phyloP scores from a whole-genome alignment of 352 stramenopile genomes.

The Globisporangium emineosum region DNA sequence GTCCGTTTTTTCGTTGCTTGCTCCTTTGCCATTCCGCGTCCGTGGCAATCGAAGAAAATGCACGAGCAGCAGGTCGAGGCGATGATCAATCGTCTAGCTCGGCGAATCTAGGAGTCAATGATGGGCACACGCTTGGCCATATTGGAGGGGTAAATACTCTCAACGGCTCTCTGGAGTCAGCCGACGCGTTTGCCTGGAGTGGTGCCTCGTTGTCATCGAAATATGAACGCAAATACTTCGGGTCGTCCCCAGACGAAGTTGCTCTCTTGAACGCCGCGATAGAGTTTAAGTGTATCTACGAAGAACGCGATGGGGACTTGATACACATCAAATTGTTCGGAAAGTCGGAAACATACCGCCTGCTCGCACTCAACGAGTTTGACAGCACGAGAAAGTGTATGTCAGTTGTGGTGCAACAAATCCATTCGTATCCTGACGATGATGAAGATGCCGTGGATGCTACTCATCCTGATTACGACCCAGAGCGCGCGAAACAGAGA shows the following conservation, averaged over 20 bases:
- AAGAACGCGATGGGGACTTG: slow-evolving; percentile 71
- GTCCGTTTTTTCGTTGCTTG: slow-evolving; percentile 78
- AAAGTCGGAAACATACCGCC: slow-evolving; percentile 62
- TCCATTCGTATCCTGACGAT: slow-evolving; percentile 19
- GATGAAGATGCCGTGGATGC: slow-evolving; percentile 3
- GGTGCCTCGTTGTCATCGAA: slow-evolving; percentile 29
- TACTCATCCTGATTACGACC: neutral
- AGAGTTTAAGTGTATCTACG: slow-evolving; percentile 81
- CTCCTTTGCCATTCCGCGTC: slow-evolving; percentile 81
- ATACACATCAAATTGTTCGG: slow-evolving; percentile 79
- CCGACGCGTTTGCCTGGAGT: slow-evolving; percentile 12
- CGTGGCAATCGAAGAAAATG: slow-evolving; percentile 45
- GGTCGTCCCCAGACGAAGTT: slow-evolving; percentile 82
- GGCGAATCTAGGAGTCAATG: slow-evolving; percentile 8
- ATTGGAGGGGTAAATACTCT: slow-evolving; percentile 24
- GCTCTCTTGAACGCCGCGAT: slow-evolving; percentile 71
- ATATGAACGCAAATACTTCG: slow-evolving; percentile 55
- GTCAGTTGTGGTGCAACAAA: slow-evolving; percentile 70
- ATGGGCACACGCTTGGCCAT: slow-evolving; percentile 12
- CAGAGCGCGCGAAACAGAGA: slow-evolving; percentile 5
- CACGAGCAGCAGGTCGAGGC: neutral
- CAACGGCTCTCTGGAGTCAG: slow-evolving; percentile 19
- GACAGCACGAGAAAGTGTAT: slow-evolving; percentile 87
- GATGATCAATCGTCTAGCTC: slow-evolving; percentile 9
- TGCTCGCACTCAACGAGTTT: slow-evolving; percentile 84